Conservation (phyloP, 768 basidiomycete species). For the Naematelia aurantialba region DNA sequence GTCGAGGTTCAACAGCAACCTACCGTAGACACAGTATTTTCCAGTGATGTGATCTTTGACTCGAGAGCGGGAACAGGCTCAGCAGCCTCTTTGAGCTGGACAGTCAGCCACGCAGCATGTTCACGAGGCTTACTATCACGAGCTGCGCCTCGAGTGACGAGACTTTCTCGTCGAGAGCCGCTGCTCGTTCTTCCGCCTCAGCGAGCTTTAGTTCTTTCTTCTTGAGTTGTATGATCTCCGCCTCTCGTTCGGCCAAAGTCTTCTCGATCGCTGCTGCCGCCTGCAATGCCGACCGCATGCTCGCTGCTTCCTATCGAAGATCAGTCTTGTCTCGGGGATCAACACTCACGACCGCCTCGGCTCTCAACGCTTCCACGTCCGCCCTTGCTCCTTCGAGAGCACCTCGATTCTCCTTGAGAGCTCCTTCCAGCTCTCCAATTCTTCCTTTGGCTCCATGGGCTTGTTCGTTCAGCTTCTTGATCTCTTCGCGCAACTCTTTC, state of each 20-base stretch:
- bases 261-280: slow-evolving; percentile 56
- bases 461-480: slow-evolving; percentile 63
- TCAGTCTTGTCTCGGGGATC: slow-evolving; percentile 10
- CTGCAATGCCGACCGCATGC: slow-evolving; percentile 55
- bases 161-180: slow-evolving; percentile 28
- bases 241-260: slow-evolving; percentile 58
- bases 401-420: slow-evolving; percentile 76
- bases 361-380: slow-evolving; percentile 75
- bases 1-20: background rate
- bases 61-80: background rate
- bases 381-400: slow-evolving; percentile 85
- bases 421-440: slow-evolving; percentile 82
- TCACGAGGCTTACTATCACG: slow-evolving; percentile 15
- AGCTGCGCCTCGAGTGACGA: slow-evolving; percentile 31
- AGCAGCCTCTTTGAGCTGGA: slow-evolving; percentile 12
- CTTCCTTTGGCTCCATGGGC: slow-evolving; percentile 65
- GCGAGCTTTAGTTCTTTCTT: slow-evolving; percentile 52
- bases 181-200: slow-evolving; percentile 29
- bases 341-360: slow-evolving; percentile 69
- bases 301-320: slow-evolving; percentile 61
- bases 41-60: background rate
- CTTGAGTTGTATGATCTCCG: slow-evolving; percentile 61
- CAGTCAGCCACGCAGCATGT: background rate
- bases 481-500: slow-evolving; percentile 68
- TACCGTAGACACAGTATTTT: background rate